phyloP scores from a whole-genome alignment of 495 filamentous ascomycete genomes.

The Penicillium roqueforti region DNA sequence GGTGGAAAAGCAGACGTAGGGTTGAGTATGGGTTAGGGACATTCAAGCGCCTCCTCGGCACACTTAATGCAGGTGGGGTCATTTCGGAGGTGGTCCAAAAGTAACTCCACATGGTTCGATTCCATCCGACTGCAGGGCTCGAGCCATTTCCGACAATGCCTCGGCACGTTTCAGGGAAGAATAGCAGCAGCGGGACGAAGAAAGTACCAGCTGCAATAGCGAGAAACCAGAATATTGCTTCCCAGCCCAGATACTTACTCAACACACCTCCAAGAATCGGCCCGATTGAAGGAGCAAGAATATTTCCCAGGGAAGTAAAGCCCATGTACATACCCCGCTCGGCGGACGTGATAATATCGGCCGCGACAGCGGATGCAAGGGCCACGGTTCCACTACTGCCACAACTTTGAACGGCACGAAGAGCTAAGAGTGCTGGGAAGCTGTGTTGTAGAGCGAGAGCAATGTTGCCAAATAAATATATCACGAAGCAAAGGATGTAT shows the following conservation, averaged over 20 bases:
- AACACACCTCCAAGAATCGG: conserved; percentile 63
- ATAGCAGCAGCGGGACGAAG: conserved; percentile 27
- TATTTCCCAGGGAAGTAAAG: conserved; percentile 30
- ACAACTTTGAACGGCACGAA: conserved; percentile 48
- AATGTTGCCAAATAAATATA: conserved; percentile 47
- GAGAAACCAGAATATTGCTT: conserved; percentile 73
- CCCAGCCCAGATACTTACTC: conserved; percentile 63
- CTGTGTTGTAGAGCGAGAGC: conserved; percentile 43
- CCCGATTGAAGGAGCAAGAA: conserved; percentile 43
- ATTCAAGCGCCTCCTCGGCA: conserved; percentile 16
- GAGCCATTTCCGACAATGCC: conserved; percentile 43
- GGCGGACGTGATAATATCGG: conserved; percentile 41
- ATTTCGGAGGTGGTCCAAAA: conserved; percentile 39
- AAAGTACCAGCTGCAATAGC: conserved; percentile 48
- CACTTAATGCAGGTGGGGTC: conserved; percentile 45
- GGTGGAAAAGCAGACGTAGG: conserved; percentile 49
- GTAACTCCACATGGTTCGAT: conserved; percentile 14
- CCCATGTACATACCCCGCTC: conserved; percentile 50
- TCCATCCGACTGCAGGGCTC: conserved; percentile 20
- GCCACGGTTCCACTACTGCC: conserved; percentile 48
- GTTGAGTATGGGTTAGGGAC: conserved; percentile 27
- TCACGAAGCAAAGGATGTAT: conserved; percentile 43
- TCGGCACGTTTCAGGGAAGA: conserved; percentile 44
- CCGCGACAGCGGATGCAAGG: conserved; percentile 41
- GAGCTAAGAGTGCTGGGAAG: conserved; percentile 42